These are phyloP conservation scores for Erysimum cheiranthoides DNA, from an alignment of 345 rosid genomes.

Conservation along the genomic window DNA sequence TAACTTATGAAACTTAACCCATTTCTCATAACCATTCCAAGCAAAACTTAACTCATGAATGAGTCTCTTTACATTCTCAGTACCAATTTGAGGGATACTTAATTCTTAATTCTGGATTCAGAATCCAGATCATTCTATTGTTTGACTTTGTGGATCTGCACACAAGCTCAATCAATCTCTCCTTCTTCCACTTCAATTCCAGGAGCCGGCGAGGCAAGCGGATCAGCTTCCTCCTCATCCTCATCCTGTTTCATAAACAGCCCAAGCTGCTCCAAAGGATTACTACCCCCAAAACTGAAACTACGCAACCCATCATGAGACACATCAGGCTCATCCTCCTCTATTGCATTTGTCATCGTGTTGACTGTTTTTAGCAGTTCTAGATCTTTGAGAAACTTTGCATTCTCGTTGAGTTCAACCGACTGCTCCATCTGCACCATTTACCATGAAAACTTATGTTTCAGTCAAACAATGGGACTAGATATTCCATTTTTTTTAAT, in stretches of 20 bases:
- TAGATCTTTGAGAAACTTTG: conserved; percentile 74
- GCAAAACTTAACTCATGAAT: not conserved
- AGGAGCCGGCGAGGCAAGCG: not conserved
- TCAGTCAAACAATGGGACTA: not conserved
- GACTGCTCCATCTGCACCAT: conserved; percentile 85
- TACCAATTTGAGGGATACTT: not conserved
- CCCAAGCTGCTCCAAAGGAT: conserved; percentile 84
- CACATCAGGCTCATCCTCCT: conserved; percentile 58
- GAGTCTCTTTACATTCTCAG: conserved; percentile 1
- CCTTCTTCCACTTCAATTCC: conserved; percentile 40
- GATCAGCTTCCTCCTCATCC: conserved; percentile 65
- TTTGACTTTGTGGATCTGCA: conserved; percentile 2
- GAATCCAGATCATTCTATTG: not conserved
- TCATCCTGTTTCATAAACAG: conserved; percentile 74
- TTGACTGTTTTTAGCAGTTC: conserved; percentile 76
- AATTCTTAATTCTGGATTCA: not conserved
- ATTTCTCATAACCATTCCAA: conserved; percentile 21
- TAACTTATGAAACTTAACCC: not conserved
- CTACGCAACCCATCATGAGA: conserved; percentile 58
- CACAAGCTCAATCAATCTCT: conserved; percentile 41
- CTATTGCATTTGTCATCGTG: conserved; percentile 53
- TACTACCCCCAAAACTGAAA: conserved; percentile 73
- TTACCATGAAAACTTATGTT: conserved; percentile 7
- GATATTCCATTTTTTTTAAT: not conserved
- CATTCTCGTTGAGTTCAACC: conserved; percentile 78